Evolutionary conservation across 164 flowering plant genomes (phyloP).

Genomic region (Buxus sempervirens): DNA sequence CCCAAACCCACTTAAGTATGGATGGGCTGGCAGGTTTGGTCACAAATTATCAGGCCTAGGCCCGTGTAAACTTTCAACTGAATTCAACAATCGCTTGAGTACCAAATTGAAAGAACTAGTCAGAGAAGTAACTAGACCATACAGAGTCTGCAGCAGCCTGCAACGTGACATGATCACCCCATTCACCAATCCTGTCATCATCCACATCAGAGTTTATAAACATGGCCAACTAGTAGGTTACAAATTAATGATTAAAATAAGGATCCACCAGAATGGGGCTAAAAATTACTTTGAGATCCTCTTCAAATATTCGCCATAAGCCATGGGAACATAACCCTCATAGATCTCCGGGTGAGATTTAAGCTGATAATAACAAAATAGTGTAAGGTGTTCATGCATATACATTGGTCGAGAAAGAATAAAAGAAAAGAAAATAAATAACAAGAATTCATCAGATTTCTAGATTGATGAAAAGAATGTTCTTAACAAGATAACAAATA

Average conservation of each 20-base stretch:
- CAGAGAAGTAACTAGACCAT: slow-evolving; percentile 16
- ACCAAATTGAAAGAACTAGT: background rate
- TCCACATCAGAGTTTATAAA: slow-evolving; percentile 13
- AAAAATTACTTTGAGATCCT: slow-evolving; percentile 67
- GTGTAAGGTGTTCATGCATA: background rate
- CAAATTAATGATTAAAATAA: background rate
- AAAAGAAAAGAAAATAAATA: too few species aligned
- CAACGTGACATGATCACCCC: slow-evolving; percentile 92
- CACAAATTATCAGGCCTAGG: too few species aligned
- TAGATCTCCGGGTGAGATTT: slow-evolving; percentile 58
- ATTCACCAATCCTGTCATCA: slow-evolving; percentile 72
- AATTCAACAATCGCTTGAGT: too few species aligned
- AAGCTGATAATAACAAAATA: slow-evolving; percentile 44
- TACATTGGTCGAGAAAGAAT: too few species aligned
- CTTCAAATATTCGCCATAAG: slow-evolving; percentile 70
- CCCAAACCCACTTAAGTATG: too few species aligned
- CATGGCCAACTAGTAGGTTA: background rate
- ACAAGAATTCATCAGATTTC: too few species aligned
- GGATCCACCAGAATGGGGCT: background rate
- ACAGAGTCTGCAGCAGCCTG: slow-evolving; percentile 98
- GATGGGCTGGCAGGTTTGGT: too few species aligned
- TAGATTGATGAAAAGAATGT: background rate
- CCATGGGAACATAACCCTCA: slow-evolving; percentile 90
- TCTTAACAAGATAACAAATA: background rate
- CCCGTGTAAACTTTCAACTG: too few species aligned